Evolutionary conservation across 257 asterid genomes (phyloP), one percentile per base, ranked within the genome.

Genomic region (Capsicum chinense): DNA sequence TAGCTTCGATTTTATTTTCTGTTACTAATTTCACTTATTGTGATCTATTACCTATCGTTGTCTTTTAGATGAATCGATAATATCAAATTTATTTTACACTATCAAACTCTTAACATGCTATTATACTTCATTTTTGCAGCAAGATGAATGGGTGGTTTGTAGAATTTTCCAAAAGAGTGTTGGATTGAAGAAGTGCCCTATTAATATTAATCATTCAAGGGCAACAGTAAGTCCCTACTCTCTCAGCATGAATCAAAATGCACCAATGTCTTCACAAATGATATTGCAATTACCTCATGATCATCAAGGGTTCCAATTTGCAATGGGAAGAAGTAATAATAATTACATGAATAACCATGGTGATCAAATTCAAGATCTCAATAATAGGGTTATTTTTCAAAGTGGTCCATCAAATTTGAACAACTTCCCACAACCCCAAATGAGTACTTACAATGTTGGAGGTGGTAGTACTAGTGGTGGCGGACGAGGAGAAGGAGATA

Each of bases 121-220:
- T 15, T 69, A 39, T 35, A 16, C 56, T 71, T 16, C 13, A 71
- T 71, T 71, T 71, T 44, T 85, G 85, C 93, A 91, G 98, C 99
- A 94, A 86, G 98, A 95, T 86, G 99, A 95, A 85, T 95, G 99
- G 99, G 99, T 94, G 66, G 98, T 95, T 5, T 94, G 99, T 90
- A 94, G 99, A 2, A 94, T 95, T 15, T 92, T 95, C 86, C 98
- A 94, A 80, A 95, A 95, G 89, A 93, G 94, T 73, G 93, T 88
- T 0, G 95, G 93, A 64, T 91, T 89, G 50, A 94, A 92, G 80
- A 95, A 95, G 76, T 92, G 90, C 88, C 93, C 94, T 9, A 54
- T 26, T 47, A 87, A 95, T 82, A 94, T 82, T 16, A 94, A 79
- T 89, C 87, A 89, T 79, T 84, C 98, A 7, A 88, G 95, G 84